Percentiles rank a stretch among this genome's conserved stretches.
Conservation (phyloP, 345 rosid species). For the Raphanus raphanistrum region DNA sequence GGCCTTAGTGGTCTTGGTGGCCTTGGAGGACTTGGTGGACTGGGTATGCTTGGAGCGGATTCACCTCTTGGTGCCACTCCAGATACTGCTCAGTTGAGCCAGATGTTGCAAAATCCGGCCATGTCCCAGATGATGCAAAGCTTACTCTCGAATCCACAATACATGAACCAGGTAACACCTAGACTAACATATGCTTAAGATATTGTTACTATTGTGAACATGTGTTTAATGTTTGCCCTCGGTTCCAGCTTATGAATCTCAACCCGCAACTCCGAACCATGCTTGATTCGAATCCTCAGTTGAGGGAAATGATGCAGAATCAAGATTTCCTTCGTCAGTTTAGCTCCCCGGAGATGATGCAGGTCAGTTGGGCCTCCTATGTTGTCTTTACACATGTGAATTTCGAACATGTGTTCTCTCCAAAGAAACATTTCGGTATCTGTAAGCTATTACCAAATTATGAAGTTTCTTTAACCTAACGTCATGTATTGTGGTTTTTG, state of each 20-base stretch:
- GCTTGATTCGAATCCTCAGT: constrained; percentile 68
- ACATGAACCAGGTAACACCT: constrained; percentile 70
- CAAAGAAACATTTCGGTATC: neutral
- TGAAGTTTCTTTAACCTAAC: constrained; percentile 19
- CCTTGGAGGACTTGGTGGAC: constrained; percentile 60
- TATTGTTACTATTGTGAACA: constrained; percentile 3
- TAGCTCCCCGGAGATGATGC: constrained; percentile 78
- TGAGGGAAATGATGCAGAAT: constrained; percentile 89
- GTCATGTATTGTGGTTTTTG: constrained; percentile 12
- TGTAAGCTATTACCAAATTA: constrained; percentile 1
- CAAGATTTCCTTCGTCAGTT: constrained; percentile 77
- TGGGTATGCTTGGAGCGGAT: constrained; percentile 62
- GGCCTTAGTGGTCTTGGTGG: constrained; percentile 78
- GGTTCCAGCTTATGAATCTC: constrained; percentile 49
- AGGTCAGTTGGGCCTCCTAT: constrained; percentile 45
- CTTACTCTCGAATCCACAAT: constrained; percentile 71
- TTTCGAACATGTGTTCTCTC: constrained; percentile 5
- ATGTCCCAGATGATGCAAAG: constrained; percentile 83
- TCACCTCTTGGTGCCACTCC: constrained; percentile 53
- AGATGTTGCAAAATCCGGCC: constrained; percentile 79
- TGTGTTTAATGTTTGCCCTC: constrained; percentile 2
- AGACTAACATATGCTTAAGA: neutral
- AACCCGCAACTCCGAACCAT: constrained; percentile 60
- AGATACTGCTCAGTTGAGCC: constrained; percentile 60
- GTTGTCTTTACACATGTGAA: neutral